Evolutionary conservation across 176 grass and related monocot species (phyloP).

Genomic region (Secale cereale): DNA sequence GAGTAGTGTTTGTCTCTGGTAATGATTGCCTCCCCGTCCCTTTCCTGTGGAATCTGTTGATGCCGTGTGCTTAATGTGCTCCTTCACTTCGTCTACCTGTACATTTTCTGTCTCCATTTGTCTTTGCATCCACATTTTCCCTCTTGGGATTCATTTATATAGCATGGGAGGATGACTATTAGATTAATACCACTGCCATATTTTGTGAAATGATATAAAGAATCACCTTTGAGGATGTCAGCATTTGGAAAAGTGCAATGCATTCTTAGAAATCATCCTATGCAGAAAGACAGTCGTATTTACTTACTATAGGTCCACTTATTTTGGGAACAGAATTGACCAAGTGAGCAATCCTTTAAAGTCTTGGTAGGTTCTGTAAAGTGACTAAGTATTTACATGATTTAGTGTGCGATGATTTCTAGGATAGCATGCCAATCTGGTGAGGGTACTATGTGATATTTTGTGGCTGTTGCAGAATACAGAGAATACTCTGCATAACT

Average conservation of each 20-base stretch:
- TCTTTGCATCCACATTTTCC: background rate
- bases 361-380: background rate
- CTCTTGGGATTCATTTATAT: background rate
- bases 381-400: background rate
- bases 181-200: background rate
- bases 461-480: background rate
- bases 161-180: background rate
- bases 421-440: conserved; percentile 8
- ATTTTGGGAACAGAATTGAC: background rate
- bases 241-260: background rate
- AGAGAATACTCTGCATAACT: background rate
- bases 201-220: background rate
- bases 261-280: background rate
- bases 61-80: background rate
- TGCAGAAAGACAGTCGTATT: background rate
- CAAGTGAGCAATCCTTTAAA: background rate
- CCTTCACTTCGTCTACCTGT: background rate
- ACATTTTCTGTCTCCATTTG: background rate
- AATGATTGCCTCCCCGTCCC: background rate
- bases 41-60: background rate
- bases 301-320: background rate
- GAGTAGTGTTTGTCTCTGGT: background rate
- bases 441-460: background rate
- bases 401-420: background rate
- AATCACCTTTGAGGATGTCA: background rate